Base-by-base conservation (phyloP, 2,329 filamentous ascomycete species). In the Colletotrichum lindemuthianum region DNA sequence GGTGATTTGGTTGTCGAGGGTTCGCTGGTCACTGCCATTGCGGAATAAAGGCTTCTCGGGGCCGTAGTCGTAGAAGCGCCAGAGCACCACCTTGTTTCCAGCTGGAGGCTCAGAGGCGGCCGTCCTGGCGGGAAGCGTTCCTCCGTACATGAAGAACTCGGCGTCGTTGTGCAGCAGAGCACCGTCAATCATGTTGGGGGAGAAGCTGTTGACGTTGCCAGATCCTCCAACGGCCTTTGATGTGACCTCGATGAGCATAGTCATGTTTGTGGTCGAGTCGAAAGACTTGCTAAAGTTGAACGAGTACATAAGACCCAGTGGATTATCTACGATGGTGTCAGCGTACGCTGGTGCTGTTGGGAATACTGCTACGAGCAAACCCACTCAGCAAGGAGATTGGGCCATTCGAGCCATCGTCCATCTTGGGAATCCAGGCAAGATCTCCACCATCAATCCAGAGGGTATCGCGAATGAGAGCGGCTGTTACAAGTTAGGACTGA, bases 401-500 rank as follows among this genome's bases (percentile, higher is more conserved):
- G 1, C 70, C 74, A 47, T 69, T 6, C 70, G 66, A 3, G 84
- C 86, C 69, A 86, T 78, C 54, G 85, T 69, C 10, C 82, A 82
- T 3, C 81, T 34, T 80, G 39, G 76, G 39, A n/a, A 36, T 67
- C 87, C 88, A 90, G 64, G 67, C 80, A 10, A 89, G 72, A 45
- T 72, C 67, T 4, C 89, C 89, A 41, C 89, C 89, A 72, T 92
- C 88, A 24, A 92, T 73, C 70, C 90, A 91, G 13, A 90, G 76
- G 2, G 83, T 88, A 69, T 91, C 87, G 45, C 83, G 82, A 40
- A 91, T 75, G 3, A 88, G 75, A 41, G 84, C 82, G 66, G 82
- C 88, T 89, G 69, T 33, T 45, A 7, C 3, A 9, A 15, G 16
- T 54, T 7, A 40, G 13, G 39, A 6, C 33, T 40, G 36, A 54